Percentiles rank a stretch among this genome's conserved stretches.
These are phyloP conservation scores for Xylariaceae sp. DNA, from an alignment of 2,329 filamentous ascomycete species.

Conservation along the genomic window DNA sequence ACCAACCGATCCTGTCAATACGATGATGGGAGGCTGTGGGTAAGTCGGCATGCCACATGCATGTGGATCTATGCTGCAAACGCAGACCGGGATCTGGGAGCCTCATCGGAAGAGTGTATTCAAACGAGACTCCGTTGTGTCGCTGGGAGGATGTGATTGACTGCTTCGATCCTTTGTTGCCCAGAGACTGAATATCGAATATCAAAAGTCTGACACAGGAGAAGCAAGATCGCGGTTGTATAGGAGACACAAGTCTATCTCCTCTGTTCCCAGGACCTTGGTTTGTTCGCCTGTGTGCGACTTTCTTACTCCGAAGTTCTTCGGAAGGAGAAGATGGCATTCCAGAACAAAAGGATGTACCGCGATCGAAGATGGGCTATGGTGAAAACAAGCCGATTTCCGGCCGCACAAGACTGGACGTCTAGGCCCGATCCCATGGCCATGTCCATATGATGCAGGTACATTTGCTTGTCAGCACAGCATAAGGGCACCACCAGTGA, in stretches of 20 bases:
- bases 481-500: neutral
- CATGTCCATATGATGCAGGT: neutral
- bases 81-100: conserved; percentile 20
- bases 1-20: conserved; percentile 23
- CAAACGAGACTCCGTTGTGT: conserved; percentile 12
- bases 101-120: conserved; percentile 16
- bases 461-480: neutral
- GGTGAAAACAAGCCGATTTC: conserved; percentile 21
- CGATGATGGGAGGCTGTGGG: conserved; percentile 15
- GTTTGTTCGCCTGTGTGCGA: neutral
- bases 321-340: neutral
- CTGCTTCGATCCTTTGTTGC: neutral
- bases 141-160: neutral
- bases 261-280: neutral
- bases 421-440: conserved; percentile 5
- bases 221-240: neutral
- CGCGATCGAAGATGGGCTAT: conserved; percentile 8
- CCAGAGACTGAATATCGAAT: neutral
- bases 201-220: neutral
- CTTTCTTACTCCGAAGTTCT: neutral
- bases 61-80: conserved; percentile 25
- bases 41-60: conserved; percentile 25
- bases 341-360: conserved; percentile 12
- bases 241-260: neutral
- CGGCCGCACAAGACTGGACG: conserved; percentile 13